Percentiles rank a stretch among this genome's conserved stretches.
Evolutionary conservation across 1,284 basidiomycete genomes (phyloP).

Genomic region (Termitomyces sp.): DNA sequence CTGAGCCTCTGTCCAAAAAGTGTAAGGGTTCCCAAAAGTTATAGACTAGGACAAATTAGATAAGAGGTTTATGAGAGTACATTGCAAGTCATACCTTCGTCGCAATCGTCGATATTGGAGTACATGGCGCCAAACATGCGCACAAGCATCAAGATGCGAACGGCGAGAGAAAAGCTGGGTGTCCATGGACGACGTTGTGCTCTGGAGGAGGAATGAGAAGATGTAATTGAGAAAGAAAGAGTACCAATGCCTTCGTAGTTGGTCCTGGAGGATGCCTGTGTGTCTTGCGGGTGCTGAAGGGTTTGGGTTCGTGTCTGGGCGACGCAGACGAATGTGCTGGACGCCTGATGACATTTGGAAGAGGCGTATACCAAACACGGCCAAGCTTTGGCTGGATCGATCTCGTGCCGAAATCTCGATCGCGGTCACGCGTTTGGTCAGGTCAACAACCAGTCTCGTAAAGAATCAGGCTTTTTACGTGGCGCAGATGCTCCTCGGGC

Average conservation of each 20-base stretch:
- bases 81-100: slow-evolving; percentile 67
- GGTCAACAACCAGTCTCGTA: background rate
- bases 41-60: slow-evolving; percentile 58
- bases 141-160: slow-evolving; percentile 80
- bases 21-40: slow-evolving; percentile 99
- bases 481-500: slow-evolving; percentile 2
- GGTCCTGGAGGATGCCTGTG: slow-evolving; percentile 70
- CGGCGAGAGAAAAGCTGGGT: slow-evolving; percentile 77
- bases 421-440: background rate
- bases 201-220: slow-evolving; percentile 30
- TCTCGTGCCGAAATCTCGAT: slow-evolving; percentile 14
- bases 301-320: slow-evolving; percentile 37
- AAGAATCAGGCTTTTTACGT: slow-evolving; percentile 9
- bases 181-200: slow-evolving; percentile 74
- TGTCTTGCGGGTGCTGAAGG: slow-evolving; percentile 41
- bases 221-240: slow-evolving; percentile 1
- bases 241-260: slow-evolving; percentile 55
- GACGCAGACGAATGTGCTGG: slow-evolving; percentile 56
- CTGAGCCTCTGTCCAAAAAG: slow-evolving; percentile 76
- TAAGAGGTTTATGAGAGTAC: background rate
- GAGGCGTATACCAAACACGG: slow-evolving; percentile 5
- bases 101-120: slow-evolving; percentile 92
- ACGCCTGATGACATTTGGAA: slow-evolving; percentile 27
- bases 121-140: slow-evolving; percentile 92
- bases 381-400: slow-evolving; percentile 6